These are phyloP conservation scores for Colletotrichum sp. DNA, from an alignment of 2,329 filamentous ascomycete species.

Conservation along the genomic window DNA sequence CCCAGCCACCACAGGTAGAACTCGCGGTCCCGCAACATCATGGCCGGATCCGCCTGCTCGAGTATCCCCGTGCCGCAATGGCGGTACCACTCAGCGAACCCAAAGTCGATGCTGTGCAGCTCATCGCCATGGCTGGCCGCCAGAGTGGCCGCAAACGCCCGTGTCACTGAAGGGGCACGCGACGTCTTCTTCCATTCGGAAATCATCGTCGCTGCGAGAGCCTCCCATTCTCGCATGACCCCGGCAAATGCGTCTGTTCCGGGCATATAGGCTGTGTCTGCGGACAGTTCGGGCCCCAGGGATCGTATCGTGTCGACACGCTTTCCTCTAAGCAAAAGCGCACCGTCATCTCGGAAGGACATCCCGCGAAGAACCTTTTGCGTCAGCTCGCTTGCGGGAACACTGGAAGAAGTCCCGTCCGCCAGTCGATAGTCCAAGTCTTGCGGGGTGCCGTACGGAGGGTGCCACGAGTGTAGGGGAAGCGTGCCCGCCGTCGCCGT, in stretches of 20 bases:
- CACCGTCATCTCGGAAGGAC: not conserved
- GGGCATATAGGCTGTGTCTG: not conserved
- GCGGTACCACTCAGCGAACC: not conserved
- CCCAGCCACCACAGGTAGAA: not conserved
- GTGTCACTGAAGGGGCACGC: not conserved
- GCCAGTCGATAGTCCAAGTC: fast-evolving
- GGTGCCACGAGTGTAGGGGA: not conserved
- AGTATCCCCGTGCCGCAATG: not conserved
- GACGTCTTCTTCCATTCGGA: fast-evolving
- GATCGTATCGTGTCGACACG: not conserved
- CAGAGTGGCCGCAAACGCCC: not conserved
- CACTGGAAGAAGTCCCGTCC: not conserved
- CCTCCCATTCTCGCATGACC: not conserved
- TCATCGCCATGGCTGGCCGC: not conserved
- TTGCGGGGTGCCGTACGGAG: not conserved
- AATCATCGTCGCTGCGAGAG: not conserved
- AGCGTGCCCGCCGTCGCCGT: not conserved
- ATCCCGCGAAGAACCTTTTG: not conserved
- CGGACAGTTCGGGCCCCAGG: not conserved
- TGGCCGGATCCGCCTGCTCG: not conserved
- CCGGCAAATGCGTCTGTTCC: not conserved
- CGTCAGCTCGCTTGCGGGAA: not conserved
- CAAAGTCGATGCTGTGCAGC: not conserved
- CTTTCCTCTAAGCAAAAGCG: not conserved
- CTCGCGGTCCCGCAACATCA: not conserved